Percentiles rank a stretch among this genome's conserved stretches.
Conservation (phyloP, 1,284 basidiomycete species). For the Cryptococcus deneoformans region DNA sequence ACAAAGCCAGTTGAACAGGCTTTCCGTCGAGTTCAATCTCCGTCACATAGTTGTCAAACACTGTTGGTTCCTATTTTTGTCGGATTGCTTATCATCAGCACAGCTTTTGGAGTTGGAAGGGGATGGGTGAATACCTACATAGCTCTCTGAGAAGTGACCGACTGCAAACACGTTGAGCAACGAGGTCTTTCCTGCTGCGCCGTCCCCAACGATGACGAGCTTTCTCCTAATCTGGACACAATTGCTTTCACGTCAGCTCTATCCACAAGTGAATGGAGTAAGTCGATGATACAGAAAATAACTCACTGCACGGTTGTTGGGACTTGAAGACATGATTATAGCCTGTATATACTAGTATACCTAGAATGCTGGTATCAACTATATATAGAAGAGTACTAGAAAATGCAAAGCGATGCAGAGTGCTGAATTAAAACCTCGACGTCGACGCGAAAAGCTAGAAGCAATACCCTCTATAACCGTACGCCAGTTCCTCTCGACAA, state of each 20-base stretch:
- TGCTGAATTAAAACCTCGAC: too few species aligned
- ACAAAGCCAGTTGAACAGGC: conserved; percentile 89
- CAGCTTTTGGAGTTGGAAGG: neutral
- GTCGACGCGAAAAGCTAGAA: too few species aligned
- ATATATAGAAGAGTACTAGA: too few species aligned
- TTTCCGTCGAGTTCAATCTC: conserved; percentile 97
- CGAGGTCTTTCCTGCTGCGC: conserved; percentile 60
- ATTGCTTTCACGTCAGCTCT: neutral
- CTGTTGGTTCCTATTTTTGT: conserved; percentile 57
- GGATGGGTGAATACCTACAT: conserved; percentile 53
- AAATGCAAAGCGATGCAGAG: too few species aligned
- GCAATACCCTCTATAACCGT: too few species aligned
- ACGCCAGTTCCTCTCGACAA: too few species aligned
- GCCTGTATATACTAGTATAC: too few species aligned
- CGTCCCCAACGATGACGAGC: conserved; percentile 83
- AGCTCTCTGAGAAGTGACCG: conserved; percentile 96
- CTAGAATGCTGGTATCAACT: too few species aligned
- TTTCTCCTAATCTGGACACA: conserved; percentile 38
- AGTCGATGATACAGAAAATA: neutral
- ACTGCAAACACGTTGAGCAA: conserved; percentile 66
- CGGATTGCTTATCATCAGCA: neutral
- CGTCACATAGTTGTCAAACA: conserved; percentile 98
- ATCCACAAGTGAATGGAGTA: neutral
- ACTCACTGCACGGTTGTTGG: conserved; percentile 6
- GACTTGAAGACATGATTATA: conserved; percentile 5